Evolutionary conservation across 1,284 basidiomycete species (phyloP), one percentile per base, ranked within the genome.

Genomic region (Xerocomus nothofagi): DNA sequence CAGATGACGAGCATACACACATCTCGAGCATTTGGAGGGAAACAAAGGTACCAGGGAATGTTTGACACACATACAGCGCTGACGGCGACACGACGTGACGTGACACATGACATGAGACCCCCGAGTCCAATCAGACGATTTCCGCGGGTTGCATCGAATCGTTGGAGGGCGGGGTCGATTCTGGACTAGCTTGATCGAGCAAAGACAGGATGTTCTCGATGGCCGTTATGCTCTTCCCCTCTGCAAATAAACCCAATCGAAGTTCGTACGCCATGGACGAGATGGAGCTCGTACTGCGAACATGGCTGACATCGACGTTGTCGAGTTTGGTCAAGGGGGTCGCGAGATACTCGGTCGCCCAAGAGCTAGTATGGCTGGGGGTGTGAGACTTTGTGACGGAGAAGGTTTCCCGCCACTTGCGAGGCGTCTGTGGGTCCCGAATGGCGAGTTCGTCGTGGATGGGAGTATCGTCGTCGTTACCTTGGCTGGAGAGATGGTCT

Each of bases 201-300:
- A 68, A 30, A n/a, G 61, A 62, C 8, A 65, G 53, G 33, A 68
- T 53, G 48, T 62, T 60, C 33, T 61, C 51, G 26, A 66, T 50
- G 14, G 58, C 51, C 1, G 62, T 49, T 32, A 57, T 54, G 24
- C 61, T 67, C 36, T 48, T 55, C 23, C 57, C 58, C 21, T 68
- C 61, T 4, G 54, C 57, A 39, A 62, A 60, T 24, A 65, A n/a
- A 0, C 60, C 62, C 32, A 66, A 32, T 27, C 56, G 54, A 10
- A 68, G 34, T 47, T 61, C 53, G 36, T 68, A 65, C 3, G 62
- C 43, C 50, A 68, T 49, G 26, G 66, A 68, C 27, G 65, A 65
- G 11, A 65, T 47, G n/a, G 62, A 66, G 14, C 37, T 57, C 2
- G 52, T 21, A 6, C 61, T 57, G 31, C 47, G 48, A 38, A 65